Percentiles rank a stretch among this genome's conserved stretches.
These are phyloP conservation scores for Penicillium nordicum DNA, from an alignment of 2,329 filamentous ascomycete species.

Conservation along the genomic window DNA sequence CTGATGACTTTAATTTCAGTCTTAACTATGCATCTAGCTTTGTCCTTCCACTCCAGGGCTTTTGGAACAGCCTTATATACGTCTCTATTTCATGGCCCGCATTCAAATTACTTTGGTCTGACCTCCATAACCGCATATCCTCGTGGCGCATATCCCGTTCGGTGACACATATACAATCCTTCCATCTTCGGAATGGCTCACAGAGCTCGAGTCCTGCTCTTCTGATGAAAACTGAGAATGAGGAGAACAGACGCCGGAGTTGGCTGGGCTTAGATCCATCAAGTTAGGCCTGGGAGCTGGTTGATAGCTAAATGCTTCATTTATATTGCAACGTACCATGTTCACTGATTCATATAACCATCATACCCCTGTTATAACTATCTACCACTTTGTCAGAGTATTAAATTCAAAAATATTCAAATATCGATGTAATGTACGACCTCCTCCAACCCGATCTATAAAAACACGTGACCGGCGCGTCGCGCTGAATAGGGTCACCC, in stretches of 20 bases:
- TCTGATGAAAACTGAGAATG: background rate
- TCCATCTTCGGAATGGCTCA: background rate
- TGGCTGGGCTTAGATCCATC: slow-evolving; percentile 2
- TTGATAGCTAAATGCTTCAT: background rate
- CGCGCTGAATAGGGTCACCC: slow-evolving; percentile 10
- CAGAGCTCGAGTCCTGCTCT: background rate
- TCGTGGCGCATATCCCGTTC: background rate
- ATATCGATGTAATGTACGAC: background rate
- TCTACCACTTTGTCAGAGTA: background rate
- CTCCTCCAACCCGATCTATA: slow-evolving; percentile 13
- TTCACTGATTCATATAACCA: background rate
- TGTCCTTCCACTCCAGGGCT: slow-evolving; percentile 76
- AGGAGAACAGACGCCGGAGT: background rate
- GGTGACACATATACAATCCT: background rate
- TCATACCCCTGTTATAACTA: background rate
- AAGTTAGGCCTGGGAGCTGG: background rate
- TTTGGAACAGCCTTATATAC: slow-evolving; percentile 82
- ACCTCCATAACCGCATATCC: slow-evolving; percentile 2
- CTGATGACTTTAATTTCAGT: slow-evolving; percentile 50
- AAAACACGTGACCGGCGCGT: slow-evolving; percentile 26
- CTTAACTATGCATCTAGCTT: slow-evolving; percentile 69
- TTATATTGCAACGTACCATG: background rate
- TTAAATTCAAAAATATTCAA: background rate
- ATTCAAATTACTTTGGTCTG: slow-evolving; percentile 43
- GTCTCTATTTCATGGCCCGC: slow-evolving; percentile 65